These are phyloP conservation scores for Colletotrichum salicis DNA, from an alignment of 2,329 filamentous ascomycete species.

Conservation along the genomic window DNA sequence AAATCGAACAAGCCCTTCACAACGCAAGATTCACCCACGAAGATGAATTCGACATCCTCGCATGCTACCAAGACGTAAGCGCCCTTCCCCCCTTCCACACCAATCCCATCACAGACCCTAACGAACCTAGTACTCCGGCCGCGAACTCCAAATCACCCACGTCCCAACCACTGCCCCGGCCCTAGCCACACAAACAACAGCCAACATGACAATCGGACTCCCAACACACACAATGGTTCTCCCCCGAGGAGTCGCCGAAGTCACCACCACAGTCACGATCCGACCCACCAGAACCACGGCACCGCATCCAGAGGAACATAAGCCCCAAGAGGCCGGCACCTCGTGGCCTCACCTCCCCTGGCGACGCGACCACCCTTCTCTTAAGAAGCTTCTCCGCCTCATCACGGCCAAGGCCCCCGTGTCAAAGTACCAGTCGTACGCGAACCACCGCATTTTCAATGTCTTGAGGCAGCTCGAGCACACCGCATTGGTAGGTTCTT, in stretches of 20 bases:
- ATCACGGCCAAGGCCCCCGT: conserved; percentile 7
- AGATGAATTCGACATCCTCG: conserved; percentile 20
- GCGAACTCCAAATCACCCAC: conserved; percentile 4
- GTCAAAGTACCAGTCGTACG: conserved; percentile 25
- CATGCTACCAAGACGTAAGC: conserved; percentile 24
- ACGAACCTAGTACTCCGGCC: conserved; percentile 20
- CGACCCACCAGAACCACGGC: neutral
- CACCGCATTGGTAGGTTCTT: neutral
- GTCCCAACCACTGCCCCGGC: neutral
- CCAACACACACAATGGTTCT: neutral
- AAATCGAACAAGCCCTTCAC: conserved; percentile 6
- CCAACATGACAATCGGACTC: too few relatives aligned
- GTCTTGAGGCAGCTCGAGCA: conserved; percentile 5
- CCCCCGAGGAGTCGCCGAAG: neutral
- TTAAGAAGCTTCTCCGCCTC: conserved; percentile 28
- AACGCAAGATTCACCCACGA: conserved; percentile 11
- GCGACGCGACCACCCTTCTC: neutral
- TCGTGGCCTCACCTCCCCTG: neutral
- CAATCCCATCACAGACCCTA: neutral
- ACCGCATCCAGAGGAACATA: too few relatives aligned
- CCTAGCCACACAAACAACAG: neutral
- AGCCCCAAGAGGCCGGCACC: neutral
- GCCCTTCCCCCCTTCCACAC: too few relatives aligned
- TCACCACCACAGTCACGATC: neutral
- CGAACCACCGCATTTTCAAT: conserved; percentile 22